Percentiles rank a stretch among this genome's conserved stretches.
Conservation (phyloP, 345 rosid genomes). For the Rubroshorea leprosula region DNA sequence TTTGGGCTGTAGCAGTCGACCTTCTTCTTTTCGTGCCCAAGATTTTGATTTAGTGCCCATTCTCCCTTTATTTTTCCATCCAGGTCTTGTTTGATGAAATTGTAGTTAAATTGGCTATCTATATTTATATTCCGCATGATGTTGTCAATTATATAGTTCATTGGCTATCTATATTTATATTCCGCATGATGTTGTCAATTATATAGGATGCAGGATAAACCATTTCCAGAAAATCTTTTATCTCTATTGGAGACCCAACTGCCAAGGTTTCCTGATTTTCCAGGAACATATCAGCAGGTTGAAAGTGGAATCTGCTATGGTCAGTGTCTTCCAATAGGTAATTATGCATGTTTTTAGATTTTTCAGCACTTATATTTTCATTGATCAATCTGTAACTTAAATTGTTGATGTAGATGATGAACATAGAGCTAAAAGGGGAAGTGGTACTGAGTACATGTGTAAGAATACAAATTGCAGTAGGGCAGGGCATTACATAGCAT, state of each 20-base stretch:
- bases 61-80: too few species aligned
- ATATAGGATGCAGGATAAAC: constrained; percentile 47
- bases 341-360: neutral
- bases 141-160: neutral
- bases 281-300: constrained; percentile 33
- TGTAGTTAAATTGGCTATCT: too few species aligned
- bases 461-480: constrained; percentile 63
- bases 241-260: constrained; percentile 43
- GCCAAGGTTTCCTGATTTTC: constrained; percentile 34
- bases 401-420: constrained; percentile 47
- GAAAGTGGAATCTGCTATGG: constrained; percentile 89
- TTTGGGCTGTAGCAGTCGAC: neutral
- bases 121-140: neutral
- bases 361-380: constrained; percentile 9
- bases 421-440: constrained; percentile 53
- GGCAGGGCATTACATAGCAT: constrained; percentile 61
- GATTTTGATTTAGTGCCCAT: too few species aligned
- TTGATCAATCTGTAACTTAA: constrained; percentile 10
- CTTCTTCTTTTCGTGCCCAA: neutral
- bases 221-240: constrained; percentile 51
- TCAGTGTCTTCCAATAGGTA: constrained; percentile 69
- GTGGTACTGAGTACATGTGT: constrained; percentile 56
- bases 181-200: constrained; percentile 9
- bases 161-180: neutral
- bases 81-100: too few species aligned